These are phyloP conservation scores for Thamnidium elegans DNA, from an alignment of 192 early-diverging fungal genomes.

Conservation along the genomic window DNA sequence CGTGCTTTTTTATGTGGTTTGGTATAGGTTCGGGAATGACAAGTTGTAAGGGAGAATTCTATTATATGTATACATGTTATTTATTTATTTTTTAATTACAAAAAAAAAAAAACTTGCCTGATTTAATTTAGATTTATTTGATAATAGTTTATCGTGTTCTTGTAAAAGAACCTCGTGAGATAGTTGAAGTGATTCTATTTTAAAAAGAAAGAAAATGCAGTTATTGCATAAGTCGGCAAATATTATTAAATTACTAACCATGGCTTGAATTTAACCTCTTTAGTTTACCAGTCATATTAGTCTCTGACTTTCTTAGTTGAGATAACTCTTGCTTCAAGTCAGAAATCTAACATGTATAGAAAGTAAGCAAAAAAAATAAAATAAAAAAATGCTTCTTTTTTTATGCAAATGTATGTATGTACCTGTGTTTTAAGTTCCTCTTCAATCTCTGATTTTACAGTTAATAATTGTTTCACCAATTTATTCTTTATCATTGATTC, in stretches of 20 bases:
- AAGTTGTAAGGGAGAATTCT: too few species aligned
- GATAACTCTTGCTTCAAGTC: constrained; percentile 11
- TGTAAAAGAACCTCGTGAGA: constrained; percentile 3
- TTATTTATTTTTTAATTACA: too few species aligned
- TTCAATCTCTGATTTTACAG: background rate
- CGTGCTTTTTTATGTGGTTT: background rate
- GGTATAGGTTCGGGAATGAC: too few species aligned
- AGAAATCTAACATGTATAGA: background rate
- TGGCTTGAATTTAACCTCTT: constrained; percentile 9
- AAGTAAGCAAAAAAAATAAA: background rate
- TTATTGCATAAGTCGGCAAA: background rate
- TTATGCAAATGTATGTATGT: background rate
- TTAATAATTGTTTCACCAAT: background rate
- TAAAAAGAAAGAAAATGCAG: background rate
- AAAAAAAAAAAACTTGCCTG: too few species aligned
- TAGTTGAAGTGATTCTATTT: constrained; percentile 10
- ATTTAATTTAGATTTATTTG: too few species aligned
- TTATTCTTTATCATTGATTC: background rate
- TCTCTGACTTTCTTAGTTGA: constrained; percentile 1
- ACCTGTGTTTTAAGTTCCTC: constrained; percentile 1
- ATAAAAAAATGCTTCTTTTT: background rate
- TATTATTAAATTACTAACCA: background rate
- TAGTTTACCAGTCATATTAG: background rate
- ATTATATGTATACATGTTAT: too few species aligned
- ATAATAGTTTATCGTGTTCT: constrained; percentile 9